Conservation (phyloP, 2,329 filamentous ascomycete genomes). For the Paecilomyces sp. region DNA sequence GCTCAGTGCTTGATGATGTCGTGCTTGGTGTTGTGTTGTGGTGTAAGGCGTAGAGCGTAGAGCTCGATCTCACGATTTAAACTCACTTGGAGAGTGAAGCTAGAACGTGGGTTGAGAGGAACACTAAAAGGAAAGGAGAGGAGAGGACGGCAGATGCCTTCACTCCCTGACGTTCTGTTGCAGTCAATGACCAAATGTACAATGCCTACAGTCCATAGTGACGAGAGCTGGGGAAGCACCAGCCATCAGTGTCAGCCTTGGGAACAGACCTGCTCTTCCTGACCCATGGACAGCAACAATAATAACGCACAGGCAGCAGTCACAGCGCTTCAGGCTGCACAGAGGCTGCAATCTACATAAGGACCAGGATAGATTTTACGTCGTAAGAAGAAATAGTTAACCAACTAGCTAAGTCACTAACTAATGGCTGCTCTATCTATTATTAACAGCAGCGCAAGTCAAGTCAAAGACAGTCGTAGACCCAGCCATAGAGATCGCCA, state of each 20-base stretch:
- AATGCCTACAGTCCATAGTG: neutral
- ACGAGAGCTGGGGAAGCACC: neutral
- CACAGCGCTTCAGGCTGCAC: neutral
- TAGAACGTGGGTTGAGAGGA: neutral
- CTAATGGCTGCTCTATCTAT: neutral
- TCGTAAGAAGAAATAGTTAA: neutral
- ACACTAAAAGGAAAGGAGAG: neutral
- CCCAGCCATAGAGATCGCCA: neutral
- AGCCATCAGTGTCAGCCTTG: neutral
- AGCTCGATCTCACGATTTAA: neutral
- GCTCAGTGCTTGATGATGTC: slow-evolving; percentile 1
- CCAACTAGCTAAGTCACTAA: too few relatives aligned
- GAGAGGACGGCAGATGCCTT: neutral
- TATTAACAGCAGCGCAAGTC: neutral
- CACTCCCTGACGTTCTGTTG: neutral
- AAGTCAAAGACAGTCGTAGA: neutral
- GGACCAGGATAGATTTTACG: neutral
- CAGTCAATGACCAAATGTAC: neutral
- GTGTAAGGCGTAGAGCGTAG: neutral
- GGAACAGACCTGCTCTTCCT: neutral
- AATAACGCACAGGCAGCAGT: neutral
- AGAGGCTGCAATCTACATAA: neutral
- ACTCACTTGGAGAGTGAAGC: neutral
- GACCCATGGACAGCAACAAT: neutral
- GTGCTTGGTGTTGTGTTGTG: slow-evolving; percentile 6